Conservation (phyloP, 495 filamentous ascomycete genomes). For the Immersiella caudata region DNA sequence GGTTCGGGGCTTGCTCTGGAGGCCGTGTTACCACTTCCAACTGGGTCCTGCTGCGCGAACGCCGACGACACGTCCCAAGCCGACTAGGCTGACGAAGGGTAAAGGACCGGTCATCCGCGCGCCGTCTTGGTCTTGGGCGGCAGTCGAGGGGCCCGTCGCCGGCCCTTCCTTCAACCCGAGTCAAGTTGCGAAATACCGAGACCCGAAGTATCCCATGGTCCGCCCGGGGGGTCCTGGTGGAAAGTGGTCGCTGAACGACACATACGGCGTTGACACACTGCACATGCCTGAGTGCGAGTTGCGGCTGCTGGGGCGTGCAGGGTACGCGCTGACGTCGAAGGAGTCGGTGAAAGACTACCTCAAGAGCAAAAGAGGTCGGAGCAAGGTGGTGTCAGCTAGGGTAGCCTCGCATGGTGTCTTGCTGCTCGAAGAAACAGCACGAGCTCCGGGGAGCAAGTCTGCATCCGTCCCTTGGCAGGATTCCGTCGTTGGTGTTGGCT, state of each 20-base stretch:
- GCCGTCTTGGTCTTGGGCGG: slow-evolving; percentile 20
- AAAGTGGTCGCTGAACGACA: slow-evolving; percentile 11
- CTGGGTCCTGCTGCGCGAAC: not conserved
- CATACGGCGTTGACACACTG: slow-evolving; percentile 8
- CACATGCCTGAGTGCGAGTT: slow-evolving; percentile 14
- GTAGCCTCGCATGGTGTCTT: not conserved
- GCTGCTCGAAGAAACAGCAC: not conserved
- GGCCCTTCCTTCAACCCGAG: not conserved
- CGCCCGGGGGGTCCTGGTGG: not conserved
- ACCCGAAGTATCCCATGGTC: not conserved
- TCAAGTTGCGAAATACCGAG: not conserved
- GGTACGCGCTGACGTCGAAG: not conserved
- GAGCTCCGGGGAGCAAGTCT: not conserved
- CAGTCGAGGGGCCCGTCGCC: slow-evolving; percentile 14
- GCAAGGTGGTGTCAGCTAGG: not conserved
- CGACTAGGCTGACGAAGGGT: slow-evolving; percentile 9
- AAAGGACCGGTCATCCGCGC: slow-evolving; percentile 9
- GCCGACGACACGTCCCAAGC: slow-evolving; percentile 1
- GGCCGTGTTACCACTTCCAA: slow-evolving; percentile 16
- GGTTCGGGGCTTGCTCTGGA: slow-evolving; percentile 15
- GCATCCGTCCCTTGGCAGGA: not conserved
- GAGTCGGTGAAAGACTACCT: slow-evolving; percentile 3
- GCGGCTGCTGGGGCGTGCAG: slow-evolving; percentile 1
- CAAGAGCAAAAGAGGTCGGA: not conserved
- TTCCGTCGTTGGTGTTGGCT: slow-evolving; percentile 9